phyloP scores from a whole-genome alignment of 2,329 filamentous ascomycete genomes.

The Trichoderma sp. region DNA sequence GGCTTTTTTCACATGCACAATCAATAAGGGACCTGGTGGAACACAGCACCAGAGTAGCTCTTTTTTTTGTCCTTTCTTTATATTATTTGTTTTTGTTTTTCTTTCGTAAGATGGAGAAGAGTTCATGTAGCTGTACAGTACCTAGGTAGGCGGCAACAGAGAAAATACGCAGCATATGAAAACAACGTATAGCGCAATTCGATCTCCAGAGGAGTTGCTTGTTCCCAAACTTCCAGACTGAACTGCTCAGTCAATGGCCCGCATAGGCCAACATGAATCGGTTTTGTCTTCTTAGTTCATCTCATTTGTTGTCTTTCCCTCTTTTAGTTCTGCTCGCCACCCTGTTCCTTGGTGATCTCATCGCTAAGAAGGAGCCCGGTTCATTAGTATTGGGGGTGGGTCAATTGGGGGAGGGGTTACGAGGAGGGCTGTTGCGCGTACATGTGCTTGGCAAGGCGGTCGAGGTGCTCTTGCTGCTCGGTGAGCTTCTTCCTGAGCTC shows the following conservation, averaged over 20 bases:
- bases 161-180: neutral
- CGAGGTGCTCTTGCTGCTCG: conserved; percentile 78
- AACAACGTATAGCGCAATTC: neutral
- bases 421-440: conserved; percentile 37
- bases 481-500: conserved; percentile 70
- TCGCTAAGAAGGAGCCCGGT: conserved; percentile 53
- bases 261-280: neutral
- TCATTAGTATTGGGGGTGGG: neutral
- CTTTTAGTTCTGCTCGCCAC: conserved; percentile 63
- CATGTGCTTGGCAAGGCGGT: conserved; percentile 86
- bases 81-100: neutral
- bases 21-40: conserved; percentile 7
- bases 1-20: conserved; percentile 19
- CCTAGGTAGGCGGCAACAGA: conserved; percentile 25
- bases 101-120: conserved; percentile 1
- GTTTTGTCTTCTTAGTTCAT: conserved; percentile 15
- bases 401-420: conserved; percentile 29
- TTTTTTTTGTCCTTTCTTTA: conserved; percentile 1
- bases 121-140: conserved; percentile 41
- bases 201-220: neutral
- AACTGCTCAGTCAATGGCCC: neutral
- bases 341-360: conserved; percentile 70
- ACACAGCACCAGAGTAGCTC: conserved; percentile 18
- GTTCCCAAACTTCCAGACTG: neutral
- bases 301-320: neutral